A percentile compares a stretch with the other conserved stretches of the same genome.
These are phyloP conservation scores for Myriosclerotinia curreyana DNA, from an alignment of 2,329 filamentous ascomycete species.

Conservation along the genomic window DNA sequence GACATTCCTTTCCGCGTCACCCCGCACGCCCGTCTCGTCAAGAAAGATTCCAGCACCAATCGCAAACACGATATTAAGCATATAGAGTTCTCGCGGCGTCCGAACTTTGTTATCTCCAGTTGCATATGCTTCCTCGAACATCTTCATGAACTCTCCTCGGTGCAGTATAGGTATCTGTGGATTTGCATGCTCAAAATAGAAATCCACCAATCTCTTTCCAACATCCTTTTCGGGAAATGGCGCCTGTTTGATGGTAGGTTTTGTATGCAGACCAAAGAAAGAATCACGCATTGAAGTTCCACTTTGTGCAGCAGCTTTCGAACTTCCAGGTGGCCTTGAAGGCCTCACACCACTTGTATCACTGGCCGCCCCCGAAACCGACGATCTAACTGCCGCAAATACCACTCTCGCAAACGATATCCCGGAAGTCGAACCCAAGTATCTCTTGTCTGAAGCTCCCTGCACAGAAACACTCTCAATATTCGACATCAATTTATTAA, in stretches of 20 bases:
- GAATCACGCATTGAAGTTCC: slow-evolving; percentile 89
- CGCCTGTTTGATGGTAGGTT: slow-evolving; percentile 80
- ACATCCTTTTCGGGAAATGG: slow-evolving; percentile 77
- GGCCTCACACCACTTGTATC: slow-evolving; percentile 62
- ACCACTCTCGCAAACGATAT: slow-evolving; percentile 94
- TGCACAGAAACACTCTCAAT: slow-evolving; percentile 75
- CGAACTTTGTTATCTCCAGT: slow-evolving; percentile 59
- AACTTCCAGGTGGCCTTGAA: slow-evolving; percentile 51
- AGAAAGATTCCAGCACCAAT: slow-evolving; percentile 94
- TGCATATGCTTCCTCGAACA: slow-evolving; percentile 79
- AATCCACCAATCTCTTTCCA: slow-evolving; percentile 66
- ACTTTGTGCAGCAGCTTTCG: slow-evolving; percentile 42
- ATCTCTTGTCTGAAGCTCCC: slow-evolving; percentile 73
- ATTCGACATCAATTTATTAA: slow-evolving; percentile 66
- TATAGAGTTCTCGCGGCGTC: slow-evolving; percentile 80
- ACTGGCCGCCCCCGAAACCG: slow-evolving; percentile 59
- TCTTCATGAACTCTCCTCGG: slow-evolving; percentile 80
- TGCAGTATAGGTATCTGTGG: slow-evolving; percentile 94
- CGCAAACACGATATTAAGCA: slow-evolving; percentile 95
- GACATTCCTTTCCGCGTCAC: slow-evolving; percentile 30
- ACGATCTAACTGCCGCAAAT: slow-evolving; percentile 84
- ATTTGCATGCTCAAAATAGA: slow-evolving; percentile 96
- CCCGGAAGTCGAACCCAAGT: slow-evolving; percentile 80
- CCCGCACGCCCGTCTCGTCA: slow-evolving; percentile 53
- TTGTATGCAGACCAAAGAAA: slow-evolving; percentile 94